Conservation (phyloP, 345 rosid genomes). For the Sisymbrium irio region DNA sequence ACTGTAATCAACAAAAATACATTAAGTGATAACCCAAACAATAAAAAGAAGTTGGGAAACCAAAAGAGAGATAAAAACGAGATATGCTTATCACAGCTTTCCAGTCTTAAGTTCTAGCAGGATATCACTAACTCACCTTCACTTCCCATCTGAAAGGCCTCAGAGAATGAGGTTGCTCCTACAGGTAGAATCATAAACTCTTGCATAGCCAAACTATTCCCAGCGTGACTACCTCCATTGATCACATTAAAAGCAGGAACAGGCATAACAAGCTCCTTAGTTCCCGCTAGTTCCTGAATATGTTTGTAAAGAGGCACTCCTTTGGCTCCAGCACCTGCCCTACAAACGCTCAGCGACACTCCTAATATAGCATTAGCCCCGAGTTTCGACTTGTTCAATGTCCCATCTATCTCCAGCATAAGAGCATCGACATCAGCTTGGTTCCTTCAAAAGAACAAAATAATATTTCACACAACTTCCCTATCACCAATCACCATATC, state of each 20-base stretch:
- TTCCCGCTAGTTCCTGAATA: slow-evolving; percentile 81
- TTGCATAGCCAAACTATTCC: slow-evolving; percentile 98
- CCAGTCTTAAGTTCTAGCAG: not conserved
- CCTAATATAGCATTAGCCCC: slow-evolving; percentile 98
- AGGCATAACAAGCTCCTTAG: slow-evolving; percentile 95
- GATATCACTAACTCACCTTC: slow-evolving; percentile 61
- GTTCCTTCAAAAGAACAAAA: slow-evolving; percentile 45
- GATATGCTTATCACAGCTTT: not conserved
- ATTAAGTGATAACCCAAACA: not conserved
- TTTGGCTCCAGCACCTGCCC: slow-evolving; percentile 97
- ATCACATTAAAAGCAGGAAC: slow-evolving; percentile 97
- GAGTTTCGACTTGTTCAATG: slow-evolving; percentile 76
- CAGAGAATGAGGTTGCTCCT: slow-evolving; percentile 80
- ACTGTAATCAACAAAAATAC: slow-evolving; percentile 42
- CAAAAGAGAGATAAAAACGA: not conserved
- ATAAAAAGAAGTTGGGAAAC: not conserved
- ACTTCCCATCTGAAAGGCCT: slow-evolving; percentile 93
- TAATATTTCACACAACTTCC: not conserved
- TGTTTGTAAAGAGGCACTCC: slow-evolving; percentile 88
- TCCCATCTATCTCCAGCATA: slow-evolving; percentile 90
- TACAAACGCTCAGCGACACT: slow-evolving; percentile 85
- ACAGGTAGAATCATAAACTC: slow-evolving; percentile 97
- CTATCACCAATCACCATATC: not conserved
- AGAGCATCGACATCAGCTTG: slow-evolving; percentile 86
- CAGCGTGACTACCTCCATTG: slow-evolving; percentile 97